A percentile compares a stretch with the other conserved stretches of the same genome.
phyloP scores from a whole-genome alignment of 1,139 yeast species.

The Pneumocystis wakefieldiae region DNA sequence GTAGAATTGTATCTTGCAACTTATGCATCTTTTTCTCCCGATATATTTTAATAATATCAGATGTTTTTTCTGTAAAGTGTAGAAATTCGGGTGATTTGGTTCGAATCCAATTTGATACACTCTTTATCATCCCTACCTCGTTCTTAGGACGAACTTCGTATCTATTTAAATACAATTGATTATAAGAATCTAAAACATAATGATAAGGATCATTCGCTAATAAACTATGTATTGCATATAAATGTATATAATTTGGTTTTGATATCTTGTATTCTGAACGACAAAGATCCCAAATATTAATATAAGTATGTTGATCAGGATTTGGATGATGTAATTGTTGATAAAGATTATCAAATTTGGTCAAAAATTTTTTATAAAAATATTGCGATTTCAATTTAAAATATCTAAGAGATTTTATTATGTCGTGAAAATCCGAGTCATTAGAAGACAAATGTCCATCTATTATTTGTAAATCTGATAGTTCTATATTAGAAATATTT shows the following conservation, averaged over 20 bases:
- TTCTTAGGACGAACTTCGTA: not conserved
- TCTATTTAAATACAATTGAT: not conserved
- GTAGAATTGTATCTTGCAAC: not conserved
- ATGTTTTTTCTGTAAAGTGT: not conserved
- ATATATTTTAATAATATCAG: not conserved
- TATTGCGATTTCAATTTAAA: not conserved
- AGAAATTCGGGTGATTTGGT: not conserved
- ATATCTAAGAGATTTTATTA: not conserved
- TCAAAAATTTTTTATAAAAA: not conserved
- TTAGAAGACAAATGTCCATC: not conserved
- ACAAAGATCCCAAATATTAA: not conserved
- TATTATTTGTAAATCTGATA: not conserved
- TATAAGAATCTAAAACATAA: not conserved
- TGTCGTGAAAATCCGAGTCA: not conserved
- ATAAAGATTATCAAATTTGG: not conserved
- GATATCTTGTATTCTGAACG: not conserved
- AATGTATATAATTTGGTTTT: not conserved
- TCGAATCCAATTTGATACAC: not conserved
- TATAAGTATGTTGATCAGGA: not conserved
- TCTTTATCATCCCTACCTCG: not conserved
- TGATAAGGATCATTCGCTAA: not conserved
- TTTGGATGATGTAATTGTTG: not conserved
- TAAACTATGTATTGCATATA: not conserved
- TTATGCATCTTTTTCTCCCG: not conserved
- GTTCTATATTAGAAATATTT: not conserved